Evolutionary conservation across 139 green algal species (phyloP), one percentile per base, ranked within the genome.

Genomic region (Coccomyxa sp.): DNA sequence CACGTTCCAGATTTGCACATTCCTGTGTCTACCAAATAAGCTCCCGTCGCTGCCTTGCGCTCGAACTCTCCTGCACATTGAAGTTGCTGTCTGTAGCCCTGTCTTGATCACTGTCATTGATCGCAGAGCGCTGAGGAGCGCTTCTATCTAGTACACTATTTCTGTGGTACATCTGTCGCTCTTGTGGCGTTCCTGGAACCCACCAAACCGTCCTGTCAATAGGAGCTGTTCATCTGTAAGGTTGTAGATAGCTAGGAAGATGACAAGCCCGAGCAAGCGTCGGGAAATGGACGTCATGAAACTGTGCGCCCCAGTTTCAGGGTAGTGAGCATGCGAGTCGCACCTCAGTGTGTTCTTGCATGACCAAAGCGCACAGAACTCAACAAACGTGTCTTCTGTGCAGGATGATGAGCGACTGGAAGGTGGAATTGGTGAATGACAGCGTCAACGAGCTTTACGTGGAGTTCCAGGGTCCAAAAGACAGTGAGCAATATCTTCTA

Each of bases 331-430:
- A 80, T 21, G 12, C 11, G 17, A 59, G 31, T 83, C 25, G 25
- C 76, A 25, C 57, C 66, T 23, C 58, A 0, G n/a, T 58, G 60
- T 83, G 80, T 45, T 14, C 66, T 4, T 71, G n/a, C 23, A 79
- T 58, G 58, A 1, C 27, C 13, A 17, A 25, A 23, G 21, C 51
- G 13, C 59, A 59, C 38, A 51, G 38, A 51, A 7, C 7, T 63
- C 16, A 25, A 7, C 45, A 18, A 21, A 11, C 23, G n/a, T 27
- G 51, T 12, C 18, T 25, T 58, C 18, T 30, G 80, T 67, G 79
- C 91, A 97, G 93, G 74, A 96, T 99, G 95, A 99, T 99, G 97
- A 95, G 88, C 63, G 97, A 99, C 85, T 99, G 93, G 89, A 96
- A 98, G 63, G 97, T 99, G 30, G 96, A 99, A 78, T 88, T 99